Evolutionary conservation across 805 yeast genomes (phyloP).

Genomic region (Trichomonascus vanleenenianus): DNA sequence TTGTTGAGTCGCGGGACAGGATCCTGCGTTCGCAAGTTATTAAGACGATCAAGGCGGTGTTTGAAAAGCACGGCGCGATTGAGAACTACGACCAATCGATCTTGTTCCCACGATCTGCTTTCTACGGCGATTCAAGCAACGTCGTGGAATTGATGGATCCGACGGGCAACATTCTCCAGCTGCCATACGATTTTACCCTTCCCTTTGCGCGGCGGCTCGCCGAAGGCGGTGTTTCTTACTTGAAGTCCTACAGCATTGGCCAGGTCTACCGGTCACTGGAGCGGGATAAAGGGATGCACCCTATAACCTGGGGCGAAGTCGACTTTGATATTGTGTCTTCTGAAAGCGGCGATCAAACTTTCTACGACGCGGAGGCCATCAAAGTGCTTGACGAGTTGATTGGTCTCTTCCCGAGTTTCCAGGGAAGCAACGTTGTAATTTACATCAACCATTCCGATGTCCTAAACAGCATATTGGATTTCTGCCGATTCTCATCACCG

Average conservation of each 20-base stretch:
- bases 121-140: slow-evolving; percentile 48
- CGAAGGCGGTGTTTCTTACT: slow-evolving; percentile 42
- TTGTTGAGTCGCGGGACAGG: slow-evolving; percentile 11
- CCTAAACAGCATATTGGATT: slow-evolving; percentile 67
- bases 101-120: slow-evolving; percentile 76
- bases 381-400: slow-evolving; percentile 74
- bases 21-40: slow-evolving; percentile 53
- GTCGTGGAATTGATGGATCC: slow-evolving; percentile 77
- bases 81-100: slow-evolving; percentile 59
- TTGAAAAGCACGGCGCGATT: slow-evolving; percentile 79
- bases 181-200: slow-evolving; percentile 82
- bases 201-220: slow-evolving; percentile 87
- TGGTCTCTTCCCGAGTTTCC: slow-evolving; percentile 57
- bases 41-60: slow-evolving; percentile 52
- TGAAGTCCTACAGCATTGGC: slow-evolving; percentile 67
- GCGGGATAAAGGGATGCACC: slow-evolving; percentile 48
- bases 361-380: slow-evolving; percentile 82
- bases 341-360: slow-evolving; percentile 35
- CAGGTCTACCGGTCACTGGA: slow-evolving; percentile 70
- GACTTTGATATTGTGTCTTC: slow-evolving; percentile 72
- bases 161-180: slow-evolving; percentile 79
- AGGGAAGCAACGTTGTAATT: slow-evolving; percentile 46
- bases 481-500: slow-evolving; percentile 70
- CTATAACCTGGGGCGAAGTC: slow-evolving; percentile 73
- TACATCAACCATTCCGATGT: slow-evolving; percentile 77